A percentile compares a stretch with the other conserved stretches of the same genome.
These are phyloP conservation scores for Diaporthe destruens DNA, from an alignment of 2,329 filamentous ascomycete genomes.

Conservation along the genomic window DNA sequence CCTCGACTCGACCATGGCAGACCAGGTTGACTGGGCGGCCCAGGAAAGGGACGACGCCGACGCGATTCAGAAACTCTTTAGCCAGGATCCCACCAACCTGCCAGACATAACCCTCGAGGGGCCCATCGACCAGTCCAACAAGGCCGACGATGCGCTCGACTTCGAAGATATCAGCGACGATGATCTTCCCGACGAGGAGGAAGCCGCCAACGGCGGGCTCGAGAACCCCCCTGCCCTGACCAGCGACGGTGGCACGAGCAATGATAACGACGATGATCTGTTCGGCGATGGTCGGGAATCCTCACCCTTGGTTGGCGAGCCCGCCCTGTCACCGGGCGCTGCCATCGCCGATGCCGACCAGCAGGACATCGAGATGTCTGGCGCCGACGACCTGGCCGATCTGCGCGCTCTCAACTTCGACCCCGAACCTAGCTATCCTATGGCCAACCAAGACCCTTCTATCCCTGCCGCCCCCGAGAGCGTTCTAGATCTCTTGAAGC, in stretches of 20 bases:
- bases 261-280: conserved; percentile 73
- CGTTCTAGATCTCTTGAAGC: conserved; percentile 80
- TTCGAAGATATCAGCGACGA: conserved; percentile 91
- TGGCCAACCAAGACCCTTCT: conserved; percentile 69
- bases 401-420: conserved; percentile 58
- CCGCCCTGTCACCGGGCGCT: conserved; percentile 59
- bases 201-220: conserved; percentile 52
- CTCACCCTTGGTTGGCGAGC: conserved; percentile 60
- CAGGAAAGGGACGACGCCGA: conserved; percentile 64
- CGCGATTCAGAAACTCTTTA: conserved; percentile 59
- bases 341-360: conserved; percentile 52
- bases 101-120: conserved; percentile 59
- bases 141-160: conserved; percentile 92
- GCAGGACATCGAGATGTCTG: conserved; percentile 49
- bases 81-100: conserved; percentile 51
- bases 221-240: conserved; percentile 66
- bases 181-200: conserved; percentile 85
- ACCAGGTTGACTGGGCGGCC: conserved; percentile 54
- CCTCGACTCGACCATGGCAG: conserved; percentile 31
- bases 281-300: conserved; percentile 73
- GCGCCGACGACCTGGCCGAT: conserved; percentile 53
- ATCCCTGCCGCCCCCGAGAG: conserved; percentile 79
- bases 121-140: conserved; percentile 75
- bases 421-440: conserved; percentile 56
- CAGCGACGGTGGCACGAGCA: conserved; percentile 70